phyloP scores from a whole-genome alignment of 2,329 filamentous ascomycete species.

The Aspergillus fischeri region DNA sequence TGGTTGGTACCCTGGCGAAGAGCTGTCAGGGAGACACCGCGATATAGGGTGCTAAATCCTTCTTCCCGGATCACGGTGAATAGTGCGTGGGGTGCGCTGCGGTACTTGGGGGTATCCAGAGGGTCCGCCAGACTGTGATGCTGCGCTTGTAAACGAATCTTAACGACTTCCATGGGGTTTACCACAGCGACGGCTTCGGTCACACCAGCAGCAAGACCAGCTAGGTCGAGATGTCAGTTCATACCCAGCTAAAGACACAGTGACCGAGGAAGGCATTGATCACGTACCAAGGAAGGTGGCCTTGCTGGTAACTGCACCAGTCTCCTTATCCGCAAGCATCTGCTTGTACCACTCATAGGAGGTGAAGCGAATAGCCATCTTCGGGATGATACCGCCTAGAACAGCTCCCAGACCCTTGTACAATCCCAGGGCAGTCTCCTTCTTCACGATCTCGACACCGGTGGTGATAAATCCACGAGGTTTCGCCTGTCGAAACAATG shows the following conservation, averaged over 20 bases:
- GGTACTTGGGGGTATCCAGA: slow-evolving; percentile 93
- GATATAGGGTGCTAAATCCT: slow-evolving; percentile 80
- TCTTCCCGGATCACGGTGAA: slow-evolving; percentile 94
- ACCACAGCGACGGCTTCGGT: slow-evolving; percentile 96
- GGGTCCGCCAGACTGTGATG: slow-evolving; percentile 98
- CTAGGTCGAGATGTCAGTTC: slow-evolving; percentile 37
- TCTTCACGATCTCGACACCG: slow-evolving; percentile 77
- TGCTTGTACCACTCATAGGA: slow-evolving; percentile 97
- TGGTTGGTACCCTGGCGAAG: slow-evolving; percentile 95
- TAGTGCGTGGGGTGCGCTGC: slow-evolving; percentile 76
- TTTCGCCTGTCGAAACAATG: slow-evolving; percentile 48
- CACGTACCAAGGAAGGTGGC: slow-evolving; percentile 66
- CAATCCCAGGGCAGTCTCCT: slow-evolving; percentile 85
- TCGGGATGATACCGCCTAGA: slow-evolving; percentile 91
- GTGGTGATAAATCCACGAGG: slow-evolving; percentile 84
- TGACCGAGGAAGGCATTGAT: not conserved
- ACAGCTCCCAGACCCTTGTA: slow-evolving; percentile 99
- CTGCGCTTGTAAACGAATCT: slow-evolving; percentile 96
- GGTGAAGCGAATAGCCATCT: slow-evolving; percentile 99
- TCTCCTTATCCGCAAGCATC: slow-evolving; percentile 63
- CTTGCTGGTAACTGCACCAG: slow-evolving; percentile 64
- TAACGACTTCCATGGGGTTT: slow-evolving; percentile 98
- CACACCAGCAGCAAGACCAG: slow-evolving; percentile 86
- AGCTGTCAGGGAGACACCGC: slow-evolving; percentile 89
- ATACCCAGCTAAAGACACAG: not conserved